Conservation (phyloP, 2,329 filamentous ascomycete genomes). For the Coleophoma crateriformis region DNA sequence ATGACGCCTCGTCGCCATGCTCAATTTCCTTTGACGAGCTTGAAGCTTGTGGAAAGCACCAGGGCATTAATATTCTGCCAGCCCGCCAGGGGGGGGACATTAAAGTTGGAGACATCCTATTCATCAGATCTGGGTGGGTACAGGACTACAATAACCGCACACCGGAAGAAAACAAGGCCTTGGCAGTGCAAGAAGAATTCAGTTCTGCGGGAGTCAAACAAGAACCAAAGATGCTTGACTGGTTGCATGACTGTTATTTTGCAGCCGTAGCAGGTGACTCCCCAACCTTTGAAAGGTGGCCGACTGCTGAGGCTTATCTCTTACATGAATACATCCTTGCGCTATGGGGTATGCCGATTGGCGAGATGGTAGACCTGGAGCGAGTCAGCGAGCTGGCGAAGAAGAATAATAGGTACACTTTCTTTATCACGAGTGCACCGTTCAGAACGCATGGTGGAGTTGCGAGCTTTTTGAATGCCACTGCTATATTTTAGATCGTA, state of each 20-base stretch:
- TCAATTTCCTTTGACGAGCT: conserved; percentile 8
- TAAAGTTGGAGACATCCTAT: conserved; percentile 41
- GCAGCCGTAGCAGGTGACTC: conserved; percentile 34
- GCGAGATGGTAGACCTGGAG: conserved; percentile 19
- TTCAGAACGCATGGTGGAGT: conserved; percentile 38
- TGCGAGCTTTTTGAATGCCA: conserved; percentile 39
- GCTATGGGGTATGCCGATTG: conserved; percentile 16
- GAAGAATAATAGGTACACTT: conserved; percentile 11
- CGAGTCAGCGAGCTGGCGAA: conserved; percentile 10
- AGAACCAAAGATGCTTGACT: conserved; percentile 33
- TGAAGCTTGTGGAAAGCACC: conserved; percentile 7
- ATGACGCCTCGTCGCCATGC: conserved; percentile 15
- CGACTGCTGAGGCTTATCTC: conserved; percentile 4
- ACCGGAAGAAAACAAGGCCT: conserved; percentile 25
- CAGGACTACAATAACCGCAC: conserved; percentile 23
- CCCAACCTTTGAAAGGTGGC: conserved; percentile 29
- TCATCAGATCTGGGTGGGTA: conserved; percentile 41
- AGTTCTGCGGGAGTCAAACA: conserved; percentile 35
- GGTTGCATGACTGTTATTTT: conserved; percentile 31
- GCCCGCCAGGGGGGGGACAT: conserved; percentile 37
- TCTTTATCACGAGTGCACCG: conserved; percentile 16
- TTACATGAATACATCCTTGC: conserved; percentile 16
- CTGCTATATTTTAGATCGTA: conserved; percentile 29
- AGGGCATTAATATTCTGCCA: conserved; percentile 13
- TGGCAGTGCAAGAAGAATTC: conserved; percentile 29